Percentiles rank a stretch among this genome's conserved stretches.
These are phyloP conservation scores for Acorus calamus DNA, from an alignment of 106 monocot species.

Conservation along the genomic window DNA sequence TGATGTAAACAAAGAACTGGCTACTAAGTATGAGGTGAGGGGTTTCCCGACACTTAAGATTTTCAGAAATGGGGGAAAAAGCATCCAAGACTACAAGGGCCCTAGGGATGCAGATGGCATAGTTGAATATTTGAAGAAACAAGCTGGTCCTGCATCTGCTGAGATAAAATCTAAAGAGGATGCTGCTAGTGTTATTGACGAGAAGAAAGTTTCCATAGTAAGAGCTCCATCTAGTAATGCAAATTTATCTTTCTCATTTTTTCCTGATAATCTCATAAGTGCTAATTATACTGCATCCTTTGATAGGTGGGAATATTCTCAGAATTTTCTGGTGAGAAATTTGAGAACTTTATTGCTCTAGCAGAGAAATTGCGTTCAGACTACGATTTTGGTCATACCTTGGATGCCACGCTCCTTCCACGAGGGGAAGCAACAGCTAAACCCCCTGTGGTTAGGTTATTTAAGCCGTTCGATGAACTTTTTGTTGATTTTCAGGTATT, in stretches of 20 bases:
- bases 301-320: slow-evolving; percentile 75
- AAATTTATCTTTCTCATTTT: not conserved
- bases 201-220: slow-evolving; percentile 70
- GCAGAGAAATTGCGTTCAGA: slow-evolving; percentile 75
- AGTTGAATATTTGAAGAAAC: slow-evolving; percentile 81
- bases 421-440: slow-evolving; percentile 47
- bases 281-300: not conserved
- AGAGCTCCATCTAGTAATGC: slow-evolving; percentile 16
- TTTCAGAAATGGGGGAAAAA: slow-evolving; percentile 56
- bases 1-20: slow-evolving; percentile 56
- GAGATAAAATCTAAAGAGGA: slow-evolving; percentile 74
- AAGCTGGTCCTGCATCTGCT: slow-evolving; percentile 65
- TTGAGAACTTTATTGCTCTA: slow-evolving; percentile 47
- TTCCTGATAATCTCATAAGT: not conserved
- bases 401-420: slow-evolving; percentile 71
- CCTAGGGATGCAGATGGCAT: slow-evolving; percentile 85
- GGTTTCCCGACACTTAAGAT: slow-evolving; percentile 93
- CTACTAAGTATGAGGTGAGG: slow-evolving; percentile 45
- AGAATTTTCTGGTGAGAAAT: slow-evolving; percentile 62
- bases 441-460: slow-evolving; percentile 53
- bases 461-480: slow-evolving; percentile 94
- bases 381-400: slow-evolving; percentile 74
- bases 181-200: slow-evolving; percentile 28
- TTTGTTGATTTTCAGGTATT: slow-evolving; percentile 63
- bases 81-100: slow-evolving; percentile 80